A percentile compares a stretch with the other conserved stretches of the same genome.
phyloP scores from a whole-genome alignment of 2,329 filamentous ascomycete species.

The Aspergillus flavus region DNA sequence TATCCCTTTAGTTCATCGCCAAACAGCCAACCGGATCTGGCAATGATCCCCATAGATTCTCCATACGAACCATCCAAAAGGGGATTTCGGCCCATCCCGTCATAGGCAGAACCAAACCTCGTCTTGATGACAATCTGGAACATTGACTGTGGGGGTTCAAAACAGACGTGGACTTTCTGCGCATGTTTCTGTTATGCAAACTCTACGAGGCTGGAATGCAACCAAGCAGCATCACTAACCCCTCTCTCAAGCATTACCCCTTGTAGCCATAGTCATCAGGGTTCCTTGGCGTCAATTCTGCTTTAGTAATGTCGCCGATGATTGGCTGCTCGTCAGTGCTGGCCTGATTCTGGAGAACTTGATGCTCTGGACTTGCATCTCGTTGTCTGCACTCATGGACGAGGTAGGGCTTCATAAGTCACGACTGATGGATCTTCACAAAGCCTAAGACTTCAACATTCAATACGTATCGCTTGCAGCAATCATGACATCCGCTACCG shows the following conservation, averaged over 20 bases:
- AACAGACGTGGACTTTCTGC: background rate
- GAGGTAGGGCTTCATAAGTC: background rate
- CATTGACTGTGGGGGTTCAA: background rate
- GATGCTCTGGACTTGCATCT: background rate
- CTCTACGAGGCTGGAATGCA: background rate
- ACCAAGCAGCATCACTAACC: background rate
- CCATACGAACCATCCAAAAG: background rate
- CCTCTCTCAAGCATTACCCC: background rate
- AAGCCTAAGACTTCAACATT: background rate
- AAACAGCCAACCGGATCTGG: background rate
- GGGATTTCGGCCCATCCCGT: slow-evolving; percentile 2
- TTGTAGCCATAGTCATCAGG: background rate
- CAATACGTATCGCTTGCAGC: background rate
- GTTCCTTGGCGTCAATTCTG: background rate
- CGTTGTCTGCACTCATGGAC: background rate
- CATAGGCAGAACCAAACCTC: background rate
- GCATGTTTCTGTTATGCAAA: background rate
- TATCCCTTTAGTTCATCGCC: background rate
- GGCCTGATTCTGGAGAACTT: background rate
- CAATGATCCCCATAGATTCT: background rate
- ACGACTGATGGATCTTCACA: background rate
- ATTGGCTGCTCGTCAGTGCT: background rate
- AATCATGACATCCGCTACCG: background rate
- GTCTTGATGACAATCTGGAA: background rate
- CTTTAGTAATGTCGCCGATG: background rate